Evolutionary conservation across 345 rosid genomes (phyloP).

Genomic region (Ricinus communis): DNA sequence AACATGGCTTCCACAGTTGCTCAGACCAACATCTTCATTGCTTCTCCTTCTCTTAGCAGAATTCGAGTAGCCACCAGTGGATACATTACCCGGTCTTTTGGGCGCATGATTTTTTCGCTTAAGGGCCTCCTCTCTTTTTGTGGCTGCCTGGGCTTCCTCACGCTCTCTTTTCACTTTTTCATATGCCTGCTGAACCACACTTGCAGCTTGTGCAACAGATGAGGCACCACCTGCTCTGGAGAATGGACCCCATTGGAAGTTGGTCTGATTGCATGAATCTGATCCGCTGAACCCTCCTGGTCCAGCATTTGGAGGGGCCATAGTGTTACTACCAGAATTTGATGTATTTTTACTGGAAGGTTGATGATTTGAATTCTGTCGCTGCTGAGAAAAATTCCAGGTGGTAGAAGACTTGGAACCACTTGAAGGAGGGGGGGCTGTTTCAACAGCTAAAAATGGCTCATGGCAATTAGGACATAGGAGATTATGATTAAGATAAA

Average conservation of each 20-base stretch:
- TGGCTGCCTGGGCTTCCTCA: constrained; percentile 52
- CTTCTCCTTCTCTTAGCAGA: constrained; percentile 48
- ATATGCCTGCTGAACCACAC: constrained; percentile 55
- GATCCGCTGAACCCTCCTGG: constrained; percentile 26
- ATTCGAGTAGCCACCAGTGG: constrained; percentile 29
- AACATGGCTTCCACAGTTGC: constrained; percentile 31
- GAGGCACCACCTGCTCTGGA: constrained; percentile 44
- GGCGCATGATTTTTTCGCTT: constrained; percentile 39
- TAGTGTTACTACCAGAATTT: constrained; percentile 28
- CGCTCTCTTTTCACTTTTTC: constrained; percentile 59
- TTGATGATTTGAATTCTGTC: constrained; percentile 41
- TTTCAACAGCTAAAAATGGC: constrained; percentile 43
- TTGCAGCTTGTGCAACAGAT: constrained; percentile 55
- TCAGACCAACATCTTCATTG: constrained; percentile 37
- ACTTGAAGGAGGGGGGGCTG: constrained; percentile 37
- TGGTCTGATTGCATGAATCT: constrained; percentile 37
- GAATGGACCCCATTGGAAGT: constrained; percentile 52
- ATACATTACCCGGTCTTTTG: constrained; percentile 33
- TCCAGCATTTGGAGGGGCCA: constrained; percentile 21
- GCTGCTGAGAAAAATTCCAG: constrained; percentile 46
- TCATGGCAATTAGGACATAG: constrained; percentile 44
- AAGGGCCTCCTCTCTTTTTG: constrained; percentile 41
- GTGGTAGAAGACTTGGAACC: constrained; percentile 25
- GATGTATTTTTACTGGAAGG: constrained; percentile 32
- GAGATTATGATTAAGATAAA: constrained; percentile 42